Evolutionary conservation across 129 eudicot genomes (phyloP).

Genomic region (Ambrosia trifida): DNA sequence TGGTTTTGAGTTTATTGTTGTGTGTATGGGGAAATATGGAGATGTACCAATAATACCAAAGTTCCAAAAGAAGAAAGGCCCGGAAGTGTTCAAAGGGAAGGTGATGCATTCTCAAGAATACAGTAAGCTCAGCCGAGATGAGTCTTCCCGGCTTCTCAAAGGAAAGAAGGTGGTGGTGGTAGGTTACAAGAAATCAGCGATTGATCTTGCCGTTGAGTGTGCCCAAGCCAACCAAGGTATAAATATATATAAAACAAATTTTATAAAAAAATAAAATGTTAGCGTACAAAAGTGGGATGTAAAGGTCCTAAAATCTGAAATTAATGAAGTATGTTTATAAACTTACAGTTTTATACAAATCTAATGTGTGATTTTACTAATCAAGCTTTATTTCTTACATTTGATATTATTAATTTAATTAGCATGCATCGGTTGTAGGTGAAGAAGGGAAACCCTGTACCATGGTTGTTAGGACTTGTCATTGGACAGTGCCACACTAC

Average conservation of each 20-base stretch:
- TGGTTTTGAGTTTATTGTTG: constrained; percentile 73
- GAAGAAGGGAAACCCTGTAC: constrained; percentile 79
- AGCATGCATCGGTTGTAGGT: constrained; percentile 37
- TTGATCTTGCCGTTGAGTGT: constrained; percentile 92
- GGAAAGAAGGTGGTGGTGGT: constrained; percentile 82
- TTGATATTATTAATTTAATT: no score
- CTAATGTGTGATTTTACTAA: no score
- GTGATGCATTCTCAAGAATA: constrained; percentile 86
- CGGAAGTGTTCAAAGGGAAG: constrained; percentile 70
- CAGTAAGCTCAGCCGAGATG: constrained; percentile 57
- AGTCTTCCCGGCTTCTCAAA: constrained; percentile 49
- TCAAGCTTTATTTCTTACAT: no score
- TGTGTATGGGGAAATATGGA: constrained; percentile 94
- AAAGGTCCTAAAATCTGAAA: no score
- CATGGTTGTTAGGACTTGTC: constrained; percentile 81
- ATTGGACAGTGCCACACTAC: constrained; percentile 97
- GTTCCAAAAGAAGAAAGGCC: constrained; percentile 72
- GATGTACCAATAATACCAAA: constrained; percentile 72
- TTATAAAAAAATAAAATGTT: neutral
- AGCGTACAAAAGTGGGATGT: no score
- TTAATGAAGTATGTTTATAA: no score
- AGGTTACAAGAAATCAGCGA: constrained; percentile 94
- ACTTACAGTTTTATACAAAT: no score
- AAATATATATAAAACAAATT: neutral
- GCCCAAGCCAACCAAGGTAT: constrained; percentile 93